These are phyloP conservation scores for Xerophyta viscosa DNA, from an alignment of 106 monocot genomes.

Conservation along the genomic window DNA sequence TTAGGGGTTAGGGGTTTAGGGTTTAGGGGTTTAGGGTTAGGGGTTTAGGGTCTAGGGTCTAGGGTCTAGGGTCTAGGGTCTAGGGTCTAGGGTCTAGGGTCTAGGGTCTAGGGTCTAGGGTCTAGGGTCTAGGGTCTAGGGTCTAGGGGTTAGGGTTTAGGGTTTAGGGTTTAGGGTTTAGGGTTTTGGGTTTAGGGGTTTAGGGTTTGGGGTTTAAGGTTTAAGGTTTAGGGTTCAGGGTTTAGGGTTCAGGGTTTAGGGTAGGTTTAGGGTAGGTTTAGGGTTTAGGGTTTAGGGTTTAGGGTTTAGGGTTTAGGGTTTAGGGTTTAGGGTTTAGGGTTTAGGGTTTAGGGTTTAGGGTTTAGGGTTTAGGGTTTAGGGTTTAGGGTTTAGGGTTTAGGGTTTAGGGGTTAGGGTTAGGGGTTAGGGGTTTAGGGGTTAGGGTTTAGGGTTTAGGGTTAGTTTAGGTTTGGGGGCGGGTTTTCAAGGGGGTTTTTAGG, in stretches of 20 bases:
- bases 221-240: slow-evolving; percentile 14
- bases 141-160: slow-evolving; percentile 13
- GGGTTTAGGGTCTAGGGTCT: slow-evolving; percentile 16
- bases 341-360: slow-evolving; percentile 12
- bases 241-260: slow-evolving; percentile 19
- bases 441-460: slow-evolving; percentile 5
- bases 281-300: slow-evolving; percentile 20
- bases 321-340: slow-evolving; percentile 19
- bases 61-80: slow-evolving; percentile 11
- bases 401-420: slow-evolving; percentile 4
- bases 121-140: slow-evolving; percentile 15
- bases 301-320: slow-evolving; percentile 19
- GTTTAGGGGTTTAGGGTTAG: slow-evolving; percentile 9
- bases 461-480: slow-evolving; percentile 1
- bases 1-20: slow-evolving; percentile 14
- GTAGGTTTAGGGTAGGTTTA: slow-evolving; percentile 10
- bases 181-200: slow-evolving; percentile 7
- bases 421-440: slow-evolving; percentile 2
- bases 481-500: too few species aligned
- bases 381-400: slow-evolving; percentile 8
- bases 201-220: slow-evolving; percentile 18
- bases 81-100: slow-evolving; percentile 6
- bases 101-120: slow-evolving; percentile 15
- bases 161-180: slow-evolving; percentile 14
- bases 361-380: slow-evolving; percentile 15